Evolutionary conservation across 305 asterid species (phyloP).

Genomic region (Plantago rigida): DNA sequence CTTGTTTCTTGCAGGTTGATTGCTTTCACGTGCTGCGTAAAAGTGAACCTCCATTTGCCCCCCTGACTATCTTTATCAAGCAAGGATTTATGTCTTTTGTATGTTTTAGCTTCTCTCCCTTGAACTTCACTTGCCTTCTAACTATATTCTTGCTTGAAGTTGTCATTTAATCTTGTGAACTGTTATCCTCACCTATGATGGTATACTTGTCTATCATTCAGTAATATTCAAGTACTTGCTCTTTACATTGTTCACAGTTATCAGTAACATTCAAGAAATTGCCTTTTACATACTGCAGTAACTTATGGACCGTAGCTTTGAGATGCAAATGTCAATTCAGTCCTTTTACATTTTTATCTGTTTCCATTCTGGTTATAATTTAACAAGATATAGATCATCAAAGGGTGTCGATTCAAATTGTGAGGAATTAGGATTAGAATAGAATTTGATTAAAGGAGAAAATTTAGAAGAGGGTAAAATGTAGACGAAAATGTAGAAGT

Average conservation of each 20-base stretch:
- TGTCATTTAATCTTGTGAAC: background rate
- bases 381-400: no score
- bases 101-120: constrained; percentile 29
- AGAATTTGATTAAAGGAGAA: no score
- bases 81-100: constrained; percentile 87
- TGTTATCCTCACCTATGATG: background rate
- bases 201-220: background rate
- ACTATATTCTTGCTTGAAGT: background rate
- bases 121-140: constrained; percentile 21
- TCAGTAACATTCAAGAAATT: background rate
- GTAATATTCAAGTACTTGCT: background rate
- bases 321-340: no score
- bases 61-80: constrained; percentile 66
- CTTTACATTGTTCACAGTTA: no score
- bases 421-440: background rate
- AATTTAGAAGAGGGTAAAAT: background rate
- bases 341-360: no score
- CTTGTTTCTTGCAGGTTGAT: constrained; percentile 59
- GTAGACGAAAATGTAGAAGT: background rate
- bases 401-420: background rate
- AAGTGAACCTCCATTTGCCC: constrained; percentile 91
- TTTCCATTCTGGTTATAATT: no score
- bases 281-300: background rate
- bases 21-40: constrained; percentile 88
- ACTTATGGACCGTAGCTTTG: background rate